Conservation (phyloP, 768 basidiomycete species). For the Galerina sulciceps region DNA sequence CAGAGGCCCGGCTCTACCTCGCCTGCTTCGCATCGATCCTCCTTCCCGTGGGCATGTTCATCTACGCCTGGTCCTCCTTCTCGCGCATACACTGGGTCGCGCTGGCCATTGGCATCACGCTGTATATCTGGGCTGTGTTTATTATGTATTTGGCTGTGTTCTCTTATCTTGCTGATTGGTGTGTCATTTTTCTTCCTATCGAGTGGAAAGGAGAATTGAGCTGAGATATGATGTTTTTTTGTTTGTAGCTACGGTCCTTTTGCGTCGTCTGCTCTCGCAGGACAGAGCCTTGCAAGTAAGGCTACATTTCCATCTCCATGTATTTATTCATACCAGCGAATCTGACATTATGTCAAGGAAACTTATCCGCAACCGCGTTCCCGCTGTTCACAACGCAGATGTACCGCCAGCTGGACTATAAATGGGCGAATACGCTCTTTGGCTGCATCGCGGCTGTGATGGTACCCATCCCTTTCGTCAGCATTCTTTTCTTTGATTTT, state of each 20-base stretch:
- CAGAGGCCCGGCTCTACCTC: constrained; percentile 65
- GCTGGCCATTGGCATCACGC: constrained; percentile 53
- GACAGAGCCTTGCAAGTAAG: constrained; percentile 63
- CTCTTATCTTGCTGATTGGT: constrained; percentile 70
- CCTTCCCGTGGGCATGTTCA: constrained; percentile 66
- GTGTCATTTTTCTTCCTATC: constrained; percentile 15
- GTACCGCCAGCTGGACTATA: constrained; percentile 57
- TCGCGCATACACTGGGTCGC: constrained; percentile 63
- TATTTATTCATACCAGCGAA: not conserved
- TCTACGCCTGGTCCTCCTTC: constrained; percentile 73
- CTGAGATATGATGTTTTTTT: not conserved
- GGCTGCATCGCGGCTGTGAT: constrained; percentile 54
- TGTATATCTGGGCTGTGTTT: constrained; percentile 55
- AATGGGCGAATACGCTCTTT: constrained; percentile 65
- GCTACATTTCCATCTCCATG: no score
- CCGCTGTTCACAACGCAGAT: constrained; percentile 67
- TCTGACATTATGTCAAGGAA: constrained; percentile 37
- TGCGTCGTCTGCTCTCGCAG: constrained; percentile 72
- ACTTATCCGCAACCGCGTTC: constrained; percentile 54
- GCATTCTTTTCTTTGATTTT: constrained; percentile 18
- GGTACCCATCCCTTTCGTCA: constrained; percentile 64
- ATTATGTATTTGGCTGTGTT: constrained; percentile 64
- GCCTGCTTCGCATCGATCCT: constrained; percentile 59
- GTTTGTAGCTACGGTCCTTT: constrained; percentile 60
- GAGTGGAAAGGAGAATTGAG: not conserved